Percentiles rank a stretch among this genome's conserved stretches.
Conservation (phyloP, 2,329 filamentous ascomycete species). For the Harringtonia aguacate region DNA sequence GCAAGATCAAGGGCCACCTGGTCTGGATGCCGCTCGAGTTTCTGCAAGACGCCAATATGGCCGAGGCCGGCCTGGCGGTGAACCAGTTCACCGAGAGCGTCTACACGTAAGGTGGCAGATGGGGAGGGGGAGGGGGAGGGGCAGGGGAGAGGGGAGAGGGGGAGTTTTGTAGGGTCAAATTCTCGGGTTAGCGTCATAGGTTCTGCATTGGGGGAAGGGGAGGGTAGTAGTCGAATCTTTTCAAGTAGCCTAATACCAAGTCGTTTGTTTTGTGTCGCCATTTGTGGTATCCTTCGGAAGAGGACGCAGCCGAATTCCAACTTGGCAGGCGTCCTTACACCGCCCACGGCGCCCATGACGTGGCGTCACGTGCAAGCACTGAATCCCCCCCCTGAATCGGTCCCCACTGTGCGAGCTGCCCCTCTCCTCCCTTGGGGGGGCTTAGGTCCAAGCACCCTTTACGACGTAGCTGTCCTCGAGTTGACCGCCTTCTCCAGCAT, state of each 20-base stretch:
- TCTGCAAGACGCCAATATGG: slow-evolving; percentile 75
- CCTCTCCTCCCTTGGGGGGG: neutral
- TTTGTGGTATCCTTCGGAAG: too few species aligned
- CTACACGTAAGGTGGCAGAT: slow-evolving; percentile 60
- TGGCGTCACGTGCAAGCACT: slow-evolving; percentile 7
- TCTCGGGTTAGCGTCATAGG: too few species aligned
- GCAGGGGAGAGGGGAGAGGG: too few species aligned
- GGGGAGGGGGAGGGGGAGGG: neutral
- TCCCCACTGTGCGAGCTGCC: neutral
- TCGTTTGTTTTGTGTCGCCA: neutral
- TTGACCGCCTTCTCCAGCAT: neutral
- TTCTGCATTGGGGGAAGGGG: too few species aligned
- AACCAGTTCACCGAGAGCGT: slow-evolving; percentile 83
- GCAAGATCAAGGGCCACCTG: slow-evolving; percentile 74
- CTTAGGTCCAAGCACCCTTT: too few species aligned
- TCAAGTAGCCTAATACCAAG: neutral
- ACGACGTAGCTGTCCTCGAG: too few species aligned
- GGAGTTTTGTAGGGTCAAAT: too few species aligned
- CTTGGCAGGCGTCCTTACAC: too few species aligned
- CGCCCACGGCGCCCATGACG: neutral
- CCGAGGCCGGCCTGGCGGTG: slow-evolving; percentile 75
- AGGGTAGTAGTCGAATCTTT: too few species aligned
- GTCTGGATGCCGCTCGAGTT: slow-evolving; percentile 96
- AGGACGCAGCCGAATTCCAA: too few species aligned
- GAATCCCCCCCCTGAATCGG: neutral